Conservation (phyloP, 179 eudicot genomes). For the Gypsophila paniculata region DNA sequence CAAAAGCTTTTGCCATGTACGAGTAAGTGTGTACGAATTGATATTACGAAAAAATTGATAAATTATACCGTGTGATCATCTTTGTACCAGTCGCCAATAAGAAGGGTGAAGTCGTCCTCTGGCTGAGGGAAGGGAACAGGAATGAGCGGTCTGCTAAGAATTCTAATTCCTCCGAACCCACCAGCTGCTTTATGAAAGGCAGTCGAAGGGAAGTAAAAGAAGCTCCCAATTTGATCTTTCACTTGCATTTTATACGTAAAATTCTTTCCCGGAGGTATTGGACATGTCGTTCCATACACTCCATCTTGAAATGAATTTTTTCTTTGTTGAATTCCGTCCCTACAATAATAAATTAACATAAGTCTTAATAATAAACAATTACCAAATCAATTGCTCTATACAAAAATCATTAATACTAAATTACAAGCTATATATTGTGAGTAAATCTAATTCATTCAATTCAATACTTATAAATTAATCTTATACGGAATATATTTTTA, state of each 20-base stretch:
- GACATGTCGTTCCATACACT: conserved; percentile 64
- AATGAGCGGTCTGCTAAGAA: conserved; percentile 51
- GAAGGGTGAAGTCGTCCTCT: conserved; percentile 49
- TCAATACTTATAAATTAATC: too few relatives aligned
- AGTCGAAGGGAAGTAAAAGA: conserved; percentile 58
- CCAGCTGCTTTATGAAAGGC: conserved; percentile 66
- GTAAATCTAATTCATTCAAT: neutral
- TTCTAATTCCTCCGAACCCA: conserved; percentile 56
- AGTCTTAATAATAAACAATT: neutral
- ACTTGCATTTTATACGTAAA: conserved; percentile 60
- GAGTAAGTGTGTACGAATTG: too few relatives aligned
- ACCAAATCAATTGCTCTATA: neutral
- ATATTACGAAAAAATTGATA: too few relatives aligned
- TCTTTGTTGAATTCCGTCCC: conserved; percentile 69
- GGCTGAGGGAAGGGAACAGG: conserved; percentile 63
- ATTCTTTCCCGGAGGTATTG: conserved; percentile 62
- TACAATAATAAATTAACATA: conserved; percentile 9
- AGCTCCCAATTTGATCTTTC: conserved; percentile 70
- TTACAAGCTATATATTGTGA: neutral
- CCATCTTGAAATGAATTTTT: conserved; percentile 63
- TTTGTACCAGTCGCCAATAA: conserved; percentile 71
- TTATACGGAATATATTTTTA: too few relatives aligned
- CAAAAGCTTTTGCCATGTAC: too few relatives aligned
- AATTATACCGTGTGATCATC: conserved; percentile 40
- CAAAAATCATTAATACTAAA: neutral